A percentile compares a stretch with the other conserved stretches of the same genome.
These are phyloP conservation scores for Selaginella tamariscina DNA, from an alignment of 75 land plant species.

Conservation along the genomic window DNA sequence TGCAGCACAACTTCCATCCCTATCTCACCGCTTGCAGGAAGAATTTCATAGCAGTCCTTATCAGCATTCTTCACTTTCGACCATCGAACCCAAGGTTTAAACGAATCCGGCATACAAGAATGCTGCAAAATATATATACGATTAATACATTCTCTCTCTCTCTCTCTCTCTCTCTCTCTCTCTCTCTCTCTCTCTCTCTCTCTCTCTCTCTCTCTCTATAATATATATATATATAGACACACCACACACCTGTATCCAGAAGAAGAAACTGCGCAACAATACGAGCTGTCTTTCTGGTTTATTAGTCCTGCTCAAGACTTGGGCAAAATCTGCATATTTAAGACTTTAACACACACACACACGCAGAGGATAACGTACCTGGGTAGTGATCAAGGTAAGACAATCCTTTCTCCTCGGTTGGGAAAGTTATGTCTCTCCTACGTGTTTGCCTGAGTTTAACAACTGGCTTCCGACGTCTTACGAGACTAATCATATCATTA, in stretches of 20 bases:
- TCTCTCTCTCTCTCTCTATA: background rate
- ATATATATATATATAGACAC: background rate
- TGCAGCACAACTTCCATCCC: background rate
- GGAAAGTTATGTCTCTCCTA: constrained; percentile 13
- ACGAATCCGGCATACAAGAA: constrained; percentile 27
- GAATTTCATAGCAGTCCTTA: background rate
- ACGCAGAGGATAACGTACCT: constrained; percentile 15
- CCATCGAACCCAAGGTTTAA: constrained; percentile 20
- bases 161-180: too few species aligned
- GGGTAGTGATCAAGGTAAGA: constrained; percentile 41
- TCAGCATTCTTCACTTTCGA: background rate
- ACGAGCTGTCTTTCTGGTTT: constrained; percentile 15
- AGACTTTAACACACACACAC: background rate
- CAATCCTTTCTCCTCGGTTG: constrained; percentile 24
- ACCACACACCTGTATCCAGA: constrained; percentile 25
- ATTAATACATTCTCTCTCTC: too few species aligned
- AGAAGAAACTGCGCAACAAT: constrained; percentile 27
- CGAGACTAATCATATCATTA: constrained; percentile 17
- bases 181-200: too few species aligned
- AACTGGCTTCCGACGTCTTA: constrained; percentile 25
- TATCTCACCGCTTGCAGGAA: background rate
- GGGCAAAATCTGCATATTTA: constrained; percentile 20
- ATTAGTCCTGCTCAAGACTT: constrained; percentile 9
- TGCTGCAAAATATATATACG: constrained; percentile 19
- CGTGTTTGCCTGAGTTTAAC: constrained; percentile 26